phyloP scores from a whole-genome alignment of 352 stramenopile species.

The Pelagophyceae sp. region DNA sequence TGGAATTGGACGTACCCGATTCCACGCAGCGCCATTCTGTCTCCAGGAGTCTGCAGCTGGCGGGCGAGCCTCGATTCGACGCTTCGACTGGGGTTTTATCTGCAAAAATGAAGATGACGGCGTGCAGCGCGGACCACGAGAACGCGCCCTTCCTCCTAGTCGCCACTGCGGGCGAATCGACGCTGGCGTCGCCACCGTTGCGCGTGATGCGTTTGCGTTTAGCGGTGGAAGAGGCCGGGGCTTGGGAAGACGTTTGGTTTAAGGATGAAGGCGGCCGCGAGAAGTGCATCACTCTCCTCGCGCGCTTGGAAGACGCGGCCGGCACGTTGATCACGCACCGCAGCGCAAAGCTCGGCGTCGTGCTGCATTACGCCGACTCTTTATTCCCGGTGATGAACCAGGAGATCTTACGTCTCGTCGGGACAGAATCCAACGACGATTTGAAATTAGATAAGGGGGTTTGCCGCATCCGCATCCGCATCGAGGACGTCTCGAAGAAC shows the following conservation, averaged over 20 bases:
- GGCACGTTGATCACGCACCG: slow-evolving; percentile 60
- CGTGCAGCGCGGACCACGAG: not conserved
- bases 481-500: slow-evolving; percentile 94
- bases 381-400: slow-evolving; percentile 73
- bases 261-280: slow-evolving; percentile 90
- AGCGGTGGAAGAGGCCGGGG: not conserved
- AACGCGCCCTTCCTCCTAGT: not conserved
- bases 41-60: not conserved
- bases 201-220: slow-evolving; percentile 8
- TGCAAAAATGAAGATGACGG: not conserved
- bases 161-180: not conserved
- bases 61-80: too few species aligned
- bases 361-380: slow-evolving; percentile 63
- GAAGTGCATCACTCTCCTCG: slow-evolving; percentile 79
- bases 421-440: not conserved
- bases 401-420: slow-evolving; percentile 61
- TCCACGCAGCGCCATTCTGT: too few species aligned
- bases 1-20: too few species aligned
- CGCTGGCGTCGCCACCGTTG: not conserved
- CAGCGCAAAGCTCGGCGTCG: slow-evolving; percentile 43
- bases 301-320: slow-evolving; percentile 62
- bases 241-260: slow-evolving; percentile 70
- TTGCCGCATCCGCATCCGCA: slow-evolving; percentile 75
- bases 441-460: not conserved
- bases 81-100: too few species aligned